Evolutionary conservation across 768 basidiomycete species (phyloP), one percentile per base, ranked within the genome.

Genomic region (Daedalea quercina): DNA sequence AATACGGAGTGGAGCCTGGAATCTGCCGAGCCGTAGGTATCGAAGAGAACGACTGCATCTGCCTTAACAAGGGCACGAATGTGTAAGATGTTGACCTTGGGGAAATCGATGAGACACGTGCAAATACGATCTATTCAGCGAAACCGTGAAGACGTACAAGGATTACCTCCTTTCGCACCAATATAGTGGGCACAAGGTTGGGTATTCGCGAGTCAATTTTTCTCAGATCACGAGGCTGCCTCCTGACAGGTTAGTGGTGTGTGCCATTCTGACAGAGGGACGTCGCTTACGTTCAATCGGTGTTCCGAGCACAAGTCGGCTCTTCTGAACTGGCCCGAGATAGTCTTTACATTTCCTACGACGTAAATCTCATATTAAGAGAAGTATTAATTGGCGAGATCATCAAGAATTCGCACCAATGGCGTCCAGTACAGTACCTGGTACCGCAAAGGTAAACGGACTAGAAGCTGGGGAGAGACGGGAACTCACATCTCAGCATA

Each of bases 141-240:
- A 44, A 55, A 47, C 37, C 15, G 37, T 34, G 46, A 47, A 33
- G 46, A 76, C 82, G 53, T 65, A 90, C 91, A 56, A 98, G 75
- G 58, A 97, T 83, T 44, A 89, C 91, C 69, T 91, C 85, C 63
- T 84, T 87, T 58, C 95, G 79, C 49, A 88, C 81, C 52, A 98
- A 80, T 62, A 98, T 94, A 40, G 94, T 94, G 37, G 94, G 94
- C 17, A 98, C 88, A 52, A 95, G 82, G 69, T 94, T 96, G 33
- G 94, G 93, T 59, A 94, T 80, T 59, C 92, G 78, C 3, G 91
- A 94, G 72, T 98, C 95, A 59, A 98, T 90, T 75, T 97, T 96
- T 51, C 95, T 86, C 22, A 98, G 76, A 74, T 98, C 95, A 76
- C 95, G 87, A 60, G 93, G 87, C 90, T 94, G 57, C 59, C 55